These are phyloP conservation scores for Kondoa malvinella DNA, from an alignment of 768 basidiomycete species.

Conservation along the genomic window DNA sequence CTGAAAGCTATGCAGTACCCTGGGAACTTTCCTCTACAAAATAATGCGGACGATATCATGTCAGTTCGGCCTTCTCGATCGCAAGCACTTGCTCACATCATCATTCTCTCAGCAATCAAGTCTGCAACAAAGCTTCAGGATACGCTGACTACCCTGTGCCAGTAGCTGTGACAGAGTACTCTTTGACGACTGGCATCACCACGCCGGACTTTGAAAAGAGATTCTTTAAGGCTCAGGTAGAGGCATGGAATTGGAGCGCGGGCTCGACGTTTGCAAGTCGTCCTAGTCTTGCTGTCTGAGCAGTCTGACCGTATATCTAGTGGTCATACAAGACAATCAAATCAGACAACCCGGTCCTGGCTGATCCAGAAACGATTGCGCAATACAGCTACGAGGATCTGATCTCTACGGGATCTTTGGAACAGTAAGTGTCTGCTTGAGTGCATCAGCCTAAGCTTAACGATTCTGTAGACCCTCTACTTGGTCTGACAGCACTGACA, in stretches of 20 bases:
- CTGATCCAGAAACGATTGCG: background rate
- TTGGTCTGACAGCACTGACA: background rate
- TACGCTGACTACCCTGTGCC: conserved; percentile 25
- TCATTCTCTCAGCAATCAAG: too few species aligned
- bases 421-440: background rate
- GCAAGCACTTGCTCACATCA: too few species aligned
- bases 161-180: conserved; percentile 26
- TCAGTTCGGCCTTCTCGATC: too few species aligned
- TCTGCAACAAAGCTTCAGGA: conserved; percentile 22
- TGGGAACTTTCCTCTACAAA: conserved; percentile 28
- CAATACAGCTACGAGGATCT: background rate
- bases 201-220: conserved; percentile 21
- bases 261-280: conserved; percentile 11
- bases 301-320: too few species aligned
- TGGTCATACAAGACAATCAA: background rate
- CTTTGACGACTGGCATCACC: conserved; percentile 25
- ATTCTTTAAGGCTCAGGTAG: conserved; percentile 19
- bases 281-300: too few species aligned
- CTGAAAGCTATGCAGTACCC: too few species aligned
- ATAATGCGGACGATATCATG: conserved; percentile 20
- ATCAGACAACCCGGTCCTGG: background rate
- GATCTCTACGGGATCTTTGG: background rate
- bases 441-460: background rate
- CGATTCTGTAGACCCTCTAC: background rate
- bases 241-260: background rate